These are phyloP conservation scores for Chrysoporthe austroafricana DNA, from an alignment of 2,329 filamentous ascomycete genomes.

Conservation along the genomic window DNA sequence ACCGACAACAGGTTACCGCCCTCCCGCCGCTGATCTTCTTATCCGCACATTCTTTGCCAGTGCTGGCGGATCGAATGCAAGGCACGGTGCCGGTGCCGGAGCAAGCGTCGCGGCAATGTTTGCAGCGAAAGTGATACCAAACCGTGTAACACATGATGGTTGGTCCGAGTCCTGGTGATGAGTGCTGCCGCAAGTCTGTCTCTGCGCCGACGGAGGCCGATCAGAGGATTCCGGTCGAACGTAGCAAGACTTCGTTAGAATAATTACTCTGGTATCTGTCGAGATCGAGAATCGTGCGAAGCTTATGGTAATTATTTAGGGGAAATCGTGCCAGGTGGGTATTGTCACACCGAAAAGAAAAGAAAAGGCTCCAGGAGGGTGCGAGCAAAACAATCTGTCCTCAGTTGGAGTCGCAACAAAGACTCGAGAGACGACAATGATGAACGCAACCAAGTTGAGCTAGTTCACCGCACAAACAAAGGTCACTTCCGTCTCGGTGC, in stretches of 20 bases:
- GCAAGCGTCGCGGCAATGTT: slow-evolving; percentile 10
- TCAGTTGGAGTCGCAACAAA: neutral
- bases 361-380: neutral
- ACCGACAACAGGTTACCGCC: slow-evolving; percentile 13
- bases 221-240: neutral
- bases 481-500: neutral
- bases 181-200: neutral
- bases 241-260: neutral
- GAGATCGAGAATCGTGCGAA: neutral
- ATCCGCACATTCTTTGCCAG: slow-evolving; percentile 3
- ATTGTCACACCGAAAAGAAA: neutral
- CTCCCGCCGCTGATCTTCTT: slow-evolving; percentile 2
- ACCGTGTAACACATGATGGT: slow-evolving; percentile 18
- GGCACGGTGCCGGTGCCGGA: slow-evolving; percentile 14
- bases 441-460: too few relatives aligned
- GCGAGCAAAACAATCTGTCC: neutral
- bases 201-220: neutral
- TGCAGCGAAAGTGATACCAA: slow-evolving; percentile 21
- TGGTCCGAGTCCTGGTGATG: neutral
- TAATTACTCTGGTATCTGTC: neutral
- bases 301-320: neutral
- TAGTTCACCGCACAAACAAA: neutral
- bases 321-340: neutral
- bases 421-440: neutral
- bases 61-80: slow-evolving; percentile 2